These are phyloP conservation scores for Cyberlindnera mycetangii DNA, from an alignment of 805 yeast species.

Conservation along the genomic window DNA sequence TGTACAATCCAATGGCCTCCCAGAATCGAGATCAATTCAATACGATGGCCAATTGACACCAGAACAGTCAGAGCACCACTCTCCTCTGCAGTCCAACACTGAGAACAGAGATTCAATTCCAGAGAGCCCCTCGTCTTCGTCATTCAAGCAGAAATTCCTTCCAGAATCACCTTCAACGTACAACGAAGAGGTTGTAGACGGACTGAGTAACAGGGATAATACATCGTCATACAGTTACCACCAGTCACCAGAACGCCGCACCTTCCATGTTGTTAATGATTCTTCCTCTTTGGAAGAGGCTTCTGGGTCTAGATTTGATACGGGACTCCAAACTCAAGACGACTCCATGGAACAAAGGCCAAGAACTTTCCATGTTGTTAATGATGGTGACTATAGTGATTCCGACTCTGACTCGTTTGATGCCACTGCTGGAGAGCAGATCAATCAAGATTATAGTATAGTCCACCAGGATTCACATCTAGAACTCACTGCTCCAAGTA, in stretches of 20 bases:
- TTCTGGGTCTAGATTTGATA: neutral
- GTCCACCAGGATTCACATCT: slow-evolving; percentile 13
- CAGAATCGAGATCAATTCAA: slow-evolving; percentile 5
- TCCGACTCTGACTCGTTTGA: slow-evolving; percentile 18
- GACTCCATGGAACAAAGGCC: slow-evolving; percentile 5
- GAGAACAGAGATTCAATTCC: neutral
- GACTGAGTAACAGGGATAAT: slow-evolving; percentile 5
- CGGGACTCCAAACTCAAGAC: neutral
- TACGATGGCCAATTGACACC: neutral
- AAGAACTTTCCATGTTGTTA: slow-evolving; percentile 28
- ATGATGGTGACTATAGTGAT: slow-evolving; percentile 27
- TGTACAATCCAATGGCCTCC: neutral
- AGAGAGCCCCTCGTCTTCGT: neutral
- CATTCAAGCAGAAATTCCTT: neutral
- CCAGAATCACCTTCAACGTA: neutral
- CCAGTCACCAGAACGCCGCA: slow-evolving; percentile 11
- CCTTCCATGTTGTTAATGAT: slow-evolving; percentile 13
- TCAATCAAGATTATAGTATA: slow-evolving; percentile 16
- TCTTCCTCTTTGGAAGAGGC: slow-evolving; percentile 5
- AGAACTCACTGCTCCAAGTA: slow-evolving; percentile 2
- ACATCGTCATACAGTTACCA: slow-evolving; percentile 11
- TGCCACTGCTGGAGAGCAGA: slow-evolving; percentile 5
- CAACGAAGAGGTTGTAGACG: neutral
- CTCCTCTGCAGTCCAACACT: neutral
- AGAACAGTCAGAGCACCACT: neutral